Conservation (phyloP, 2,329 filamentous ascomycete genomes). For the Phoma herbarum region DNA sequence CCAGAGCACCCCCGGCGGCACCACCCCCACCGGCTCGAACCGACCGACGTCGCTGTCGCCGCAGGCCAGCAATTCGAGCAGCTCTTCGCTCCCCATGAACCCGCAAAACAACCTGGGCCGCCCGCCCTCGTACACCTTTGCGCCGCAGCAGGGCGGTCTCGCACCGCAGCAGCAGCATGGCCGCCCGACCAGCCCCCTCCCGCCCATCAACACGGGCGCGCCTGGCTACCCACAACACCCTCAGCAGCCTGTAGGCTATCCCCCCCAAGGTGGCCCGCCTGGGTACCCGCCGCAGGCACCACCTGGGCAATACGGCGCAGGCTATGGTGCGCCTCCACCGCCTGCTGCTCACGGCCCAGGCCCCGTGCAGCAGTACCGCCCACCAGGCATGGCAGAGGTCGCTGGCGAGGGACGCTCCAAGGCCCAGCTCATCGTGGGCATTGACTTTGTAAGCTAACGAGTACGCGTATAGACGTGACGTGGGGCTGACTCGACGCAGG, state of each 20-base stretch:
- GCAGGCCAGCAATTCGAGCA: constrained; percentile 51
- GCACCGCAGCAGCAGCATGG: constrained; percentile 48
- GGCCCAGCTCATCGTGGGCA: constrained; percentile 96
- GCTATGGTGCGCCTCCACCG: constrained; percentile 39
- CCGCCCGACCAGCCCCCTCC: constrained; percentile 63
- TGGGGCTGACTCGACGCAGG: constrained; percentile 60
- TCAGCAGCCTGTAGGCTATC: constrained; percentile 51
- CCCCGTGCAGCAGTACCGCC: constrained; percentile 42
- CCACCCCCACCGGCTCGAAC: constrained; percentile 50
- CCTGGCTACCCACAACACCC: constrained; percentile 55
- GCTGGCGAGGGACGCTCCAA: constrained; percentile 90
- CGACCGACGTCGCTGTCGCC: constrained; percentile 53
- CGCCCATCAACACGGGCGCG: constrained; percentile 64
- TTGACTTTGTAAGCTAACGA: constrained; percentile 80
- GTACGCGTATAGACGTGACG: not conserved
- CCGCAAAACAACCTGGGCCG: constrained; percentile 63
- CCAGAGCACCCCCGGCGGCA: constrained; percentile 39
- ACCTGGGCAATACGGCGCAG: constrained; percentile 40
- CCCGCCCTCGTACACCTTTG: constrained; percentile 71
- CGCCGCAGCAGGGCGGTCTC: constrained; percentile 50
- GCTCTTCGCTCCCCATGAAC: constrained; percentile 62
- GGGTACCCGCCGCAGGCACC: constrained; percentile 43
- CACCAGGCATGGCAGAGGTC: constrained; percentile 67
- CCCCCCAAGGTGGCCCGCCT: constrained; percentile 49
- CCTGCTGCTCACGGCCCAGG: constrained; percentile 46